Evolutionary conservation across 1,284 basidiomycete species (phyloP), one percentile per base, ranked within the genome.

Genomic region (Rhodofomes roseus): DNA sequence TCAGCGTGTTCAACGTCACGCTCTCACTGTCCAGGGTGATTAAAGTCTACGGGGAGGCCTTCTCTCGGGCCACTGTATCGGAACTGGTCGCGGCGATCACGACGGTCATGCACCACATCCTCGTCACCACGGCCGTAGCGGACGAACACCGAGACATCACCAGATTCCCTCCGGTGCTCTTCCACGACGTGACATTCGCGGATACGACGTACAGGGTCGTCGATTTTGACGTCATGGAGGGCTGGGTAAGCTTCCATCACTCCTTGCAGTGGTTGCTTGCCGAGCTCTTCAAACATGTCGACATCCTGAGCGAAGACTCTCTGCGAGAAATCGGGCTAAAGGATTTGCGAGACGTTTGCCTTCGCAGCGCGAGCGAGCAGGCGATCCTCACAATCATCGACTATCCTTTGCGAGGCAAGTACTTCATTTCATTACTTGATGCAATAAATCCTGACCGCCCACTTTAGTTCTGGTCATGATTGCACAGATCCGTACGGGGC

Each of bases 171-270:
- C 79, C 81, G 7, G 82, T 88, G 11, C 67, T 70, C 1, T 89
- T 85, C 71, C 88, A 93, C 68, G 71, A 80, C 1, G 84, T 92
- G 41, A 68, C 73, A 14, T 93, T 93, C 67, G 87, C 83, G 18
- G 82, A 81, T 36, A 74, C 73, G n/a, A 66, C 73, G 2, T 90
- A 87, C 67, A 76, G 82, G 14, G 77, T 92, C 51, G 79, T 96
- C 51, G 74, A 91, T 14, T 93, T 93, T 70, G 85, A 93, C 61
- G 89, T 95, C 3, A 75, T 88, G 67, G 85, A 88, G n/a, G 87
- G 89, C 11, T 89, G 86, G 81, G 87, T 94, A 60, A 95, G 92
- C 74, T 98, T 98, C 74, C 96, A 98, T 71, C 95, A 98, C 71
- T 94, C 95, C 22, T 73, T 97, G 62, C 93, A 96, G 70, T 95